Base-by-base conservation (phyloP, 306 rosid genomes). In the Rosa multiflora region DNA sequence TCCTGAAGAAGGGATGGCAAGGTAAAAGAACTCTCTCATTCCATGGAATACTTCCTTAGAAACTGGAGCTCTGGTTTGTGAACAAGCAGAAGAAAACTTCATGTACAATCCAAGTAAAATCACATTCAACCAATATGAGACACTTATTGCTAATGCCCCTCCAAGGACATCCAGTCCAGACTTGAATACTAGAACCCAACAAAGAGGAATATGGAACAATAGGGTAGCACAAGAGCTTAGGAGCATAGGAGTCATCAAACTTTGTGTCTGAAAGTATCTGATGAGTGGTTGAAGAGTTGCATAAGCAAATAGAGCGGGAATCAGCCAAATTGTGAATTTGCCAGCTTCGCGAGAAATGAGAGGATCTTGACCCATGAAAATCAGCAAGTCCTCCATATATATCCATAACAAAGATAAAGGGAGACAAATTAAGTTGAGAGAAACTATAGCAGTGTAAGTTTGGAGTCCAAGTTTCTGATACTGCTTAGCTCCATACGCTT, bases 351-450 rank as follows among this genome's bases (percentile, higher is more conserved):
- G 82, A 21, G 97, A 84, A 74, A 94, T 90, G 29, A 79, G 62
- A 87, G 97, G 91, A 80, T 94, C 97, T 80, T 92, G 98, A 9
- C 97, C 98, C 44, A 88, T 51, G 26, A 83, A 81, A 46, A 85
- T 29, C 26, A 94, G 90, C 64, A 94, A 35, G 4, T 76, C 81
- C 72, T 74, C 97, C 81, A 91, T 87, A 87, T 64, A 58, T 74
- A 87, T 72, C 97, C 97, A 94, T 51, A 86, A 18, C 10, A 89
- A 3, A 73, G 90, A 84, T 2, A 92, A 2, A n/a, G 97, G 97
- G 64, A 94, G 0, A 49, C 90, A 92, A 46, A 89, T 86, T 17
- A 88, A 26, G 26, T 72, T 56, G 10, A 92, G 88, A 78, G 91
- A 90, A 32, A 86, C 52, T 39, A 86, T 78, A 3, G 83, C 86